These are phyloP conservation scores for Ramalina intermedia DNA, from an alignment of 495 filamentous ascomycete species.

Conservation along the genomic window DNA sequence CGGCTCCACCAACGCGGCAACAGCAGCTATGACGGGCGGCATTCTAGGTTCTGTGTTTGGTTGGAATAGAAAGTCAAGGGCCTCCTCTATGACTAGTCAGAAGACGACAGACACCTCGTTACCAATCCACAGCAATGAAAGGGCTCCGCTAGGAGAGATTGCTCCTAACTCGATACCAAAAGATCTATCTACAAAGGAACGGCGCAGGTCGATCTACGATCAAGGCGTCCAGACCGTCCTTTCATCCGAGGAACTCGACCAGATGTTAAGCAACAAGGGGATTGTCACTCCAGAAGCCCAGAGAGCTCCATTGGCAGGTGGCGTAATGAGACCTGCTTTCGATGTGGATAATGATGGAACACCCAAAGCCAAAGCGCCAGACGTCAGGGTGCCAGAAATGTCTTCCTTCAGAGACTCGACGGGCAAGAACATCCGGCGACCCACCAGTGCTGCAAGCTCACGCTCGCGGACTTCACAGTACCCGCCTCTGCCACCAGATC, in stretches of 20 bases:
- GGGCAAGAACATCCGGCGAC: conserved; percentile 32
- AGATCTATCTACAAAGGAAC: conserved; percentile 7
- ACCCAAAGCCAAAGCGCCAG: conserved; percentile 8
- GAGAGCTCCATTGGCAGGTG: conserved; percentile 23
- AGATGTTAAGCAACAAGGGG: conserved; percentile 36
- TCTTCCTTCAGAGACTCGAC: conserved; percentile 12
- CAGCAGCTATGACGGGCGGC: conserved; percentile 7
- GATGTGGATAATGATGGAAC: conserved; percentile 14
- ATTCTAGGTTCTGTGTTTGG: conserved; percentile 31
- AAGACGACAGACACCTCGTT: conserved; percentile 22
- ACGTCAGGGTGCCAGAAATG: conserved; percentile 11
- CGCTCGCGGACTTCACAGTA: conserved; percentile 32
- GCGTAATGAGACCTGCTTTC: conserved; percentile 16
- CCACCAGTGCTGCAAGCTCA: conserved; percentile 56
- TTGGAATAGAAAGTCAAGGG: conserved; percentile 21
- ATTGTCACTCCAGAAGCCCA: conserved; percentile 18
- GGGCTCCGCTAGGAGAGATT: conserved; percentile 27
- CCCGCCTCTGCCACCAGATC: conserved; percentile 70
- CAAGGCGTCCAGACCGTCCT: conserved; percentile 61
- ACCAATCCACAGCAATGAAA: conserved; percentile 29
- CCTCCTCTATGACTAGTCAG: conserved; percentile 24
- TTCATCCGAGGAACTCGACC: conserved; percentile 58
- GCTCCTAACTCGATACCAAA: conserved; percentile 27
- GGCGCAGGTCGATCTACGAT: conserved; percentile 33
- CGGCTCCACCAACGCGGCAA: not conserved